Conservation (phyloP, 306 rosid genomes). For the Rosa persica region DNA sequence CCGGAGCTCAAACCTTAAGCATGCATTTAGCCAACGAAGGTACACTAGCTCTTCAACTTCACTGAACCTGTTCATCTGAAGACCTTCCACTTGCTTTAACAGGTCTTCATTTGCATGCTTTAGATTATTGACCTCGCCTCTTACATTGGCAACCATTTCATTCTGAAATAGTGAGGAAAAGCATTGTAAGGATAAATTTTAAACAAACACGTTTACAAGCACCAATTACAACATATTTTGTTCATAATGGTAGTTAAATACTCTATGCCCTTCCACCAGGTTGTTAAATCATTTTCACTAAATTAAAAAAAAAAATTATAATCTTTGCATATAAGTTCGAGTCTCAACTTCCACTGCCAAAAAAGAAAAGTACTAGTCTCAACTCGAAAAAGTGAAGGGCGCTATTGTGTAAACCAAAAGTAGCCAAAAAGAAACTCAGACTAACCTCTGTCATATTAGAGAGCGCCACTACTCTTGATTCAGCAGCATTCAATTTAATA, state of each 20-base stretch:
- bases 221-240: slow-evolving; percentile 8
- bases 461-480: slow-evolving; percentile 53
- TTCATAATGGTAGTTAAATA: slow-evolving; percentile 1
- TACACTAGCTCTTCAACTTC: slow-evolving; percentile 98
- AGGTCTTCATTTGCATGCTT: slow-evolving; percentile 85
- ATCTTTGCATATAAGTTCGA: not conserved
- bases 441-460: slow-evolving; percentile 83
- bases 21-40: slow-evolving; percentile 98
- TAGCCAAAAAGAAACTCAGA: slow-evolving; percentile 9
- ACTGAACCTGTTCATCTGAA: slow-evolving; percentile 82
- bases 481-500: slow-evolving; percentile 69
- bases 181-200: slow-evolving; percentile 15
- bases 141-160: slow-evolving; percentile 66
- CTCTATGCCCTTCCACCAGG: not conserved
- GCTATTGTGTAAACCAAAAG: not conserved
- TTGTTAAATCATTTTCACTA: not conserved
- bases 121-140: slow-evolving; percentile 58
- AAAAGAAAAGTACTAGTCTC: not conserved
- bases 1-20: slow-evolving; percentile 86
- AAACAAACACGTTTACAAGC: slow-evolving; percentile 11
- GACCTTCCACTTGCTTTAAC: slow-evolving; percentile 89
- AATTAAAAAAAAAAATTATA: not conserved
- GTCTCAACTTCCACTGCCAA: not conserved
- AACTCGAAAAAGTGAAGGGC: not conserved
- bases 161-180: slow-evolving; percentile 49